These are phyloP conservation scores for Fusarium floridanum DNA, from an alignment of 2,329 filamentous ascomycete species.

Conservation along the genomic window DNA sequence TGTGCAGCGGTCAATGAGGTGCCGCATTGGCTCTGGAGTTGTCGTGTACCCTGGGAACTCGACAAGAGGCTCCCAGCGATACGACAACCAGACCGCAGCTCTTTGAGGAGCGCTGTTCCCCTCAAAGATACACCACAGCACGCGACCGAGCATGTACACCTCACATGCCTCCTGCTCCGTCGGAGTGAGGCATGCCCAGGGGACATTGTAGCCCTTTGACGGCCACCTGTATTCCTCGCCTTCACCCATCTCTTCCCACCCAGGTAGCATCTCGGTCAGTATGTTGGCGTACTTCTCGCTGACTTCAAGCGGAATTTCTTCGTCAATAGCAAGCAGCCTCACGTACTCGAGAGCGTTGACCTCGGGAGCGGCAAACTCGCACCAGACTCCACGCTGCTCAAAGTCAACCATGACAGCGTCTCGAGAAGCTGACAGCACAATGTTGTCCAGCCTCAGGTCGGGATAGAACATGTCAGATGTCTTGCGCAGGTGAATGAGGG, in stretches of 20 bases:
- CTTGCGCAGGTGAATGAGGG: constrained; percentile 63
- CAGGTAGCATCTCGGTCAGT: constrained; percentile 60
- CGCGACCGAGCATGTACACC: constrained; percentile 72
- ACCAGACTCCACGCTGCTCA: constrained; percentile 74
- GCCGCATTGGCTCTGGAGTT: constrained; percentile 61
- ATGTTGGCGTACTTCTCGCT: constrained; percentile 56
- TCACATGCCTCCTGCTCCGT: constrained; percentile 69
- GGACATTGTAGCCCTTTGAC: constrained; percentile 64
- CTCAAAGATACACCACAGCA: constrained; percentile 74
- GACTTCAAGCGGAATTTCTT: constrained; percentile 58
- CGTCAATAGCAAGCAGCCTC: constrained; percentile 64
- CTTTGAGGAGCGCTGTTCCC: constrained; percentile 69
- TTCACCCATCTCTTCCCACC: constrained; percentile 57
- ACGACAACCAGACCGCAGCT: constrained; percentile 70
- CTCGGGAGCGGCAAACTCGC: constrained; percentile 71
- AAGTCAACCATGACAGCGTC: constrained; percentile 71
- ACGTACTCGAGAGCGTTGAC: constrained; percentile 71
- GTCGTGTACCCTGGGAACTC: constrained; percentile 67
- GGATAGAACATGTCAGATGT: constrained; percentile 65
- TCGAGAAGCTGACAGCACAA: constrained; percentile 62
- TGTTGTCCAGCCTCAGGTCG: constrained; percentile 71
- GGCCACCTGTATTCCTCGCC: constrained; percentile 63
- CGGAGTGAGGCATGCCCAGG: constrained; percentile 66
- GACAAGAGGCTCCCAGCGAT: constrained; percentile 66
- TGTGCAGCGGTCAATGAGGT: constrained; percentile 66